phyloP scores from a whole-genome alignment of 1,284 basidiomycete genomes.

The Austroboletus niveus region DNA sequence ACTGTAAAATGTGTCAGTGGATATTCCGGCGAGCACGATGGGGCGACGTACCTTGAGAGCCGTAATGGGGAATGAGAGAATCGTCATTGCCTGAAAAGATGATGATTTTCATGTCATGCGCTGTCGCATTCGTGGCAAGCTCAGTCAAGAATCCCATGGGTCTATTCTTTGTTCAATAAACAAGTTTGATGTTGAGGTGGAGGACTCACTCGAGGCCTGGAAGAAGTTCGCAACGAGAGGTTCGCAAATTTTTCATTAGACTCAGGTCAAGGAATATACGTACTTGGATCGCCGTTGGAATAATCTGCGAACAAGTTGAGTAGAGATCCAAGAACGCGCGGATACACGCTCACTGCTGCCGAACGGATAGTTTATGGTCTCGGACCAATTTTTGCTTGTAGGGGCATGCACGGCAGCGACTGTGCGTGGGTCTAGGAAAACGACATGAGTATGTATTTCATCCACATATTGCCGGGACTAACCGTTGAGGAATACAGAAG shows the following conservation, averaged over 20 bases:
- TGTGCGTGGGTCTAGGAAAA: conserved; percentile 45
- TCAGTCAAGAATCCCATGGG: conserved; percentile 64
- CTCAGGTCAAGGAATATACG: conserved; percentile 17
- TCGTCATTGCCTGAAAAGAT: conserved; percentile 71
- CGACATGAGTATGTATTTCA: not conserved
- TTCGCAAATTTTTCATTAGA: not conserved
- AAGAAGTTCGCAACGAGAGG: not conserved
- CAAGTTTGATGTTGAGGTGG: not conserved
- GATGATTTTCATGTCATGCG: conserved; percentile 48
- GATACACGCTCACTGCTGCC: conserved; percentile 34
- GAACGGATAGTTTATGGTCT: conserved; percentile 49
- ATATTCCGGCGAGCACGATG: not conserved
- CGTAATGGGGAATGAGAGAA: conserved; percentile 59
- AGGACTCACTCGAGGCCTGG: conserved; percentile 48
- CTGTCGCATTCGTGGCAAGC: conserved; percentile 59
- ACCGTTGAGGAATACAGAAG: conserved; percentile 62
- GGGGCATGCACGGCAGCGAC: conserved; percentile 68
- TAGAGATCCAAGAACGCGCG: conserved; percentile 1
- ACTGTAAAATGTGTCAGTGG: conserved; percentile 38
- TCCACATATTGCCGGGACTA: conserved; percentile 8
- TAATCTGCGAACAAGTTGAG: conserved; percentile 11
- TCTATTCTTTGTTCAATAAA: conserved; percentile 33
- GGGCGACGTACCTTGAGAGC: conserved; percentile 53
- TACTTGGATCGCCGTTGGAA: conserved; percentile 42
- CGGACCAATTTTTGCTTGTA: conserved; percentile 56